Evolutionary conservation across 2,329 filamentous ascomycete species (phyloP), one percentile per base, ranked within the genome.

Genomic region (Exophiala viscosa): DNA sequence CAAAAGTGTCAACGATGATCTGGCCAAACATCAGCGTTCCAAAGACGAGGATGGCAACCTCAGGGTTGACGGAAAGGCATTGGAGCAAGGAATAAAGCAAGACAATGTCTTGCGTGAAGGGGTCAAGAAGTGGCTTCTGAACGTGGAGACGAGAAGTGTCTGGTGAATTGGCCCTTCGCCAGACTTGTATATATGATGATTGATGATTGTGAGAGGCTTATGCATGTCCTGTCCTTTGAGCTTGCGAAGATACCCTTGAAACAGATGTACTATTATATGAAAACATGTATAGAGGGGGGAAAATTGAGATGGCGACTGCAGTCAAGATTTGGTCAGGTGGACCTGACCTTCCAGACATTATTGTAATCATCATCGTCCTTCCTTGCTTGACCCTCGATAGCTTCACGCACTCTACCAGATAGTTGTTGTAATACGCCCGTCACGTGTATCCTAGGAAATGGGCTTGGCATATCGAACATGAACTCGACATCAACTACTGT

Each of bases 71-170:
- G 45, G 38, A 10, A 44, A 54, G 17, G 40, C 48, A 6, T 23
- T 47, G 13, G 48, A 45, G 51, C 66, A 57, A 59, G 66, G 39
- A 62, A 65, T 54, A 61, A 61, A 56, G 39, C 52, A 67, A 3
- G 76, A 81, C 48, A 80, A 79, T 55, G 77, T 76, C 7, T 58
- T 83, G 45, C 74, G 79, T 54, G 78, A 82, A 62, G 80, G 79
- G 6, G 76, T 83, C 35, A 72, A 78, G 42, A 75, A 73, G 59
- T 83, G 80, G 79, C 70, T 82, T 54, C 67, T 72, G 34, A 72
- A 76, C 54, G 73, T 76, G 11, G 76, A 78, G 60, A 55, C 54
- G 23, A 41, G 55, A 39, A 56, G 47, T 36, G 56, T 59, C 9
- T 59, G 56, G 56, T 28, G 23, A 28, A 28, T 5, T 59, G 23